A percentile compares a stretch with the other conserved stretches of the same genome.
Evolutionary conservation across 2,329 filamentous ascomycete genomes (phyloP).

Genomic region (Akanthomyces dipterigenus): DNA sequence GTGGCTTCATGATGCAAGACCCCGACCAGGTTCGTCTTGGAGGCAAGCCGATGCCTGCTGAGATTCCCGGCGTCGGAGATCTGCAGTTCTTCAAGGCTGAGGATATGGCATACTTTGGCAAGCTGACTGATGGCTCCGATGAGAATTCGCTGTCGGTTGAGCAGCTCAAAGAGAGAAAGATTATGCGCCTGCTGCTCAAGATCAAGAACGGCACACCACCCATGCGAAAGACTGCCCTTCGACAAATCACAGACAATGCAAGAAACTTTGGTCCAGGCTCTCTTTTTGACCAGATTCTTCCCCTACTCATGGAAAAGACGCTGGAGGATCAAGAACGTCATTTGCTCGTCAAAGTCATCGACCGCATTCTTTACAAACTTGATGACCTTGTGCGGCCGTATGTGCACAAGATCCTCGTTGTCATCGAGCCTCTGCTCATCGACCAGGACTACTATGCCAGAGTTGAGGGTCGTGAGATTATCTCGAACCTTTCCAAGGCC

Average conservation of each 20-base stretch:
- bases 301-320: conserved; percentile 95
- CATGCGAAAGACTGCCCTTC: conserved; percentile 95
- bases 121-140: conserved; percentile 88
- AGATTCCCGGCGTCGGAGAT: conserved; percentile 93
- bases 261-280: conserved; percentile 90
- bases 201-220: conserved; percentile 99
- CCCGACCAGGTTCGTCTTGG: conserved; percentile 75
- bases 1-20: conserved; percentile 96
- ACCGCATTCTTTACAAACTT: conserved; percentile 95
- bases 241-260: conserved; percentile 96
- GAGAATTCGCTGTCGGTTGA: conserved; percentile 90
- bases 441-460: conserved; percentile 99
- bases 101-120: conserved; percentile 98
- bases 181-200: conserved; percentile 93
- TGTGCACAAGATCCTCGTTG: conserved; percentile 96
- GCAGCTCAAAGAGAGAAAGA: conserved; percentile 95
- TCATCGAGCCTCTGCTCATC: conserved; percentile 97
- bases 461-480: conserved; percentile 97
- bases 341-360: conserved; percentile 97
- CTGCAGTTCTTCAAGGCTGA: conserved; percentile 97
- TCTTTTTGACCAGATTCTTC: conserved; percentile 95
- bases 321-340: conserved; percentile 97
- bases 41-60: conserved; percentile 86
- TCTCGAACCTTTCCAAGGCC: conserved; percentile 94
- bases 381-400: conserved; percentile 94